Percentiles rank a stretch among this genome's conserved stretches.
phyloP scores from a whole-genome alignment of 2,329 filamentous ascomycete species.

The Clarireedia paspali region DNA sequence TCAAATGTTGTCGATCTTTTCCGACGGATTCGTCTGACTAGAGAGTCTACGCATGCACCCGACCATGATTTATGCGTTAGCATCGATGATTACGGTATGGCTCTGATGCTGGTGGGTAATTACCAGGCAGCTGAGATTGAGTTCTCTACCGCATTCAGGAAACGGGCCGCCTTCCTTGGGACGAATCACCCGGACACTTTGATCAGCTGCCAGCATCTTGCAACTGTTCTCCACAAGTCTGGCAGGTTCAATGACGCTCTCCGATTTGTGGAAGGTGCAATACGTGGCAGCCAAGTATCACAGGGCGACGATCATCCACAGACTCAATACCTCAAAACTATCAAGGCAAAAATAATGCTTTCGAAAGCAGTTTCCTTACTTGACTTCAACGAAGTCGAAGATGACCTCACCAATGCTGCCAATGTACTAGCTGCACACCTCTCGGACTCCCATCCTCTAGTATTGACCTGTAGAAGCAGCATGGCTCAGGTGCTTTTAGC shows the following conservation, averaged over 20 bases:
- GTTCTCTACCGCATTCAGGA: constrained; percentile 18
- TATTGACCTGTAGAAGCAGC: constrained; percentile 18
- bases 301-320: constrained; percentile 20
- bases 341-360: constrained; percentile 18
- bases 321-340: constrained; percentile 19
- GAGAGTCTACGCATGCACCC: constrained; percentile 1
- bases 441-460: constrained; percentile 18
- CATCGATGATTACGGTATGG: constrained; percentile 7
- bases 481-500: constrained; percentile 18
- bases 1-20: constrained; percentile 15
- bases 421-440: constrained; percentile 14
- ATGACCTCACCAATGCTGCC: constrained; percentile 14
- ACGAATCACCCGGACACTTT: constrained; percentile 20
- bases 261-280: constrained; percentile 15
- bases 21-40: constrained; percentile 10
- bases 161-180: constrained; percentile 14
- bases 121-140: constrained; percentile 16
- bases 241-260: constrained; percentile 19
- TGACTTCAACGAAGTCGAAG: constrained; percentile 20
- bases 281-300: constrained; percentile 17
- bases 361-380: constrained; percentile 14
- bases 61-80: constrained; percentile 3
- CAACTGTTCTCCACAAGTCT: constrained; percentile 15
- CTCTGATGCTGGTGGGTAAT: constrained; percentile 18
- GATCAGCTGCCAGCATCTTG: constrained; percentile 18